These are phyloP conservation scores for Neofusicoccum kwambonambiense DNA, from an alignment of 2,329 filamentous ascomycete species.

Conservation along the genomic window DNA sequence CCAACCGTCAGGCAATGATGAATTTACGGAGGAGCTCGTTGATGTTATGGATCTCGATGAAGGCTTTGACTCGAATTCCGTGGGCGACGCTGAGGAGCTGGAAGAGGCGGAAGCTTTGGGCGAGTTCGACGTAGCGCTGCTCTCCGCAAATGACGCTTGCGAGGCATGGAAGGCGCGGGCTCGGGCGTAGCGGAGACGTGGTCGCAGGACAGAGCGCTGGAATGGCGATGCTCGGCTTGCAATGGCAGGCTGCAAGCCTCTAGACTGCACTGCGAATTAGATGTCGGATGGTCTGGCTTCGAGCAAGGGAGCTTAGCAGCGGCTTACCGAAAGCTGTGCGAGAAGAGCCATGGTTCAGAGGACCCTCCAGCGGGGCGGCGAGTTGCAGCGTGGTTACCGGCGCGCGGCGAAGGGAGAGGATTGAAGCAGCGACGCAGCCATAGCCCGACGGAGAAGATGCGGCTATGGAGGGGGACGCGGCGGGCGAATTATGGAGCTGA, in stretches of 20 bases:
- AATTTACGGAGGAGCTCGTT: conserved; percentile 12
- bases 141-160: not conserved
- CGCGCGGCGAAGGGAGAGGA: not conserved
- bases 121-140: conserved; percentile 16
- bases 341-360: conserved; percentile 19
- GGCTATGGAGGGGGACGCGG: not conserved
- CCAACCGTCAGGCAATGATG: conserved; percentile 59
- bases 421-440: conserved; percentile 1
- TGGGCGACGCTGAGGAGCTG: conserved; percentile 19
- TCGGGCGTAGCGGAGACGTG: not conserved
- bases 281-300: conserved; percentile 8
- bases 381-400: conserved; percentile 8
- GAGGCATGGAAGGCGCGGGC: conserved; percentile 6
- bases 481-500: conserved; percentile 10
- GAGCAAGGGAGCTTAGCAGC: not conserved
- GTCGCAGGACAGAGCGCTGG: not conserved
- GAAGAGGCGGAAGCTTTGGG: conserved; percentile 25
- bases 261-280: conserved; percentile 19
- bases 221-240: conserved; percentile 21
- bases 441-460: conserved; percentile 3
- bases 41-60: not conserved
- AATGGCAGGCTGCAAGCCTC: conserved; percentile 32
- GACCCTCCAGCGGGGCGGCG: not conserved
- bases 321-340: conserved; percentile 18
- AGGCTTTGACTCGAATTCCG: not conserved